phyloP scores from a whole-genome alignment of 768 basidiomycete genomes.

The Termitomyces sp. region DNA sequence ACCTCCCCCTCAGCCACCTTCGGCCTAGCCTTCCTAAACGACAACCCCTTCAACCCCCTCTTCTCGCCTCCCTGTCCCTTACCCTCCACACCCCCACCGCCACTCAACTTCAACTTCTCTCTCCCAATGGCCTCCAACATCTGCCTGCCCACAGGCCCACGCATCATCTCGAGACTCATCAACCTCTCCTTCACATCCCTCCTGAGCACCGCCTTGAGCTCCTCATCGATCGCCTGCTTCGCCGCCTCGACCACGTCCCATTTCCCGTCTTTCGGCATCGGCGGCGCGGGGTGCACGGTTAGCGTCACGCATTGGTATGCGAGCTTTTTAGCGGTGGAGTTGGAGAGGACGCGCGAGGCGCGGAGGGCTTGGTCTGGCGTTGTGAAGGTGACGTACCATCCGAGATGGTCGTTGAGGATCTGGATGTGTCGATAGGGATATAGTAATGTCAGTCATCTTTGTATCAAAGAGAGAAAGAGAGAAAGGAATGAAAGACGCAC shows the following conservation, averaged over 20 bases:
- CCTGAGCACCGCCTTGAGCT: neutral
- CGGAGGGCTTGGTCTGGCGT: conserved; percentile 56
- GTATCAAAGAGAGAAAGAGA: conserved; percentile 1
- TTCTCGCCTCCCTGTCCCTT: conserved; percentile 24
- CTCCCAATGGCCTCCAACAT: conserved; percentile 48
- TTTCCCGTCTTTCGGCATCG: conserved; percentile 31
- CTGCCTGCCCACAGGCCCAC: conserved; percentile 39
- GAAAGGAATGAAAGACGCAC: conserved; percentile 35
- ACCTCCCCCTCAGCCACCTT: conserved; percentile 25
- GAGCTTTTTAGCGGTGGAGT: conserved; percentile 42
- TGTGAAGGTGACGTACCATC: conserved; percentile 80
- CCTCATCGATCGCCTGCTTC: neutral
- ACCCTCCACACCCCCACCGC: conserved; percentile 13
- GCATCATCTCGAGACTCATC: conserved; percentile 48
- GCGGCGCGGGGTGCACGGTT: conserved; percentile 39
- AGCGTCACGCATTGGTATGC: conserved; percentile 56
- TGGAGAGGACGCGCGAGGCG: conserved; percentile 57
- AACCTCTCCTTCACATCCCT: conserved; percentile 28
- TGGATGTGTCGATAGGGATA: too few species aligned
- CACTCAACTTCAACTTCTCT: conserved; percentile 36
- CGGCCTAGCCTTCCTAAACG: conserved; percentile 39
- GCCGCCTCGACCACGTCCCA: conserved; percentile 45
- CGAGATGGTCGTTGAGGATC: conserved; percentile 65
- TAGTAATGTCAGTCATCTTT: too few species aligned
- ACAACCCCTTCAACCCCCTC: conserved; percentile 40